A percentile compares a stretch with the other conserved stretches of the same genome.
phyloP scores from a whole-genome alignment of 2,329 filamentous ascomycete species.

The Xylariales sp. region DNA sequence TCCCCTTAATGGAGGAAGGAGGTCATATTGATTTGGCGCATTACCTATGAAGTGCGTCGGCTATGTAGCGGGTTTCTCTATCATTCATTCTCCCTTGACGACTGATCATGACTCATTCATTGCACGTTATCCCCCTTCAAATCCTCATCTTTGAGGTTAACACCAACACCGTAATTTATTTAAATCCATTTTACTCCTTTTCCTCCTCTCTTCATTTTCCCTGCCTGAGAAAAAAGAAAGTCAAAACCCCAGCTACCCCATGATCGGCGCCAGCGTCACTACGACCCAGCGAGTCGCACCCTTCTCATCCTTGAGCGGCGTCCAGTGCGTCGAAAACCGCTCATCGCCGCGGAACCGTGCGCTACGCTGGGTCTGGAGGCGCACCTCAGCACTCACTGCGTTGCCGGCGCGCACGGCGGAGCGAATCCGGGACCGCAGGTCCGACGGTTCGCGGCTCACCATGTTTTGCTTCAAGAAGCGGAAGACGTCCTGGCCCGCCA shows the following conservation, averaged over 20 bases:
- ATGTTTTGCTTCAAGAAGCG: conserved; percentile 20
- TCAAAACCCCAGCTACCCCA: too few relatives aligned
- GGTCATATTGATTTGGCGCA: conserved; percentile 48
- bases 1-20: conserved; percentile 45
- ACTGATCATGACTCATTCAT: too few relatives aligned
- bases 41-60: conserved; percentile 21
- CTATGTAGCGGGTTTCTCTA: too few relatives aligned
- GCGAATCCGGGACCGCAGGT: conserved; percentile 17
- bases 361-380: conserved; percentile 19
- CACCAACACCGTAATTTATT: too few relatives aligned
- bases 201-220: too few relatives aligned
- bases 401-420: conserved; percentile 17
- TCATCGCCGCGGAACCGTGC: conserved; percentile 21
- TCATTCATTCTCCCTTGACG: too few relatives aligned
- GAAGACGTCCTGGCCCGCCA: conserved; percentile 20
- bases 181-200: too few relatives aligned
- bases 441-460: conserved; percentile 15
- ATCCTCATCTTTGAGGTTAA: too few relatives aligned
- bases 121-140: too few relatives aligned
- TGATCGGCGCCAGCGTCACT: conserved; percentile 10
- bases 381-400: conserved; percentile 23
- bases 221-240: too few relatives aligned
- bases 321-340: conserved; percentile 16
- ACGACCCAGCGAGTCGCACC: conserved; percentile 11
- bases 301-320: conserved; percentile 17